A percentile compares a stretch with the other conserved stretches of the same genome.
phyloP scores from a whole-genome alignment of 139 green algal genomes.

The Mesostigma viride region DNA sequence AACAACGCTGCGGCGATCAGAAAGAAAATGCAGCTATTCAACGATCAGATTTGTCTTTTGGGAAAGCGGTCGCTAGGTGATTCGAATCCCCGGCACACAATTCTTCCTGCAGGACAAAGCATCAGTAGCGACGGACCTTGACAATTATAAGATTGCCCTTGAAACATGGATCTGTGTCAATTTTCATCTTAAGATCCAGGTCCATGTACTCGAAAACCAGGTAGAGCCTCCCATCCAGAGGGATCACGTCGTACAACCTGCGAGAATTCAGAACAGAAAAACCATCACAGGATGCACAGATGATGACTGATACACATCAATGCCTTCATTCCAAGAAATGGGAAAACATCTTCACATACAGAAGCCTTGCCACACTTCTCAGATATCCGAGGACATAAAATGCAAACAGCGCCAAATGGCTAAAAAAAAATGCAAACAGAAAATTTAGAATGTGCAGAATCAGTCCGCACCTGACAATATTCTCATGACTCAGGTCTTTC shows the following conservation, averaged over 20 bases:
- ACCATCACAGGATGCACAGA: neutral
- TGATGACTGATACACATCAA: too few species aligned
- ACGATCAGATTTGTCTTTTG: too few species aligned
- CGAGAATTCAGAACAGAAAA: constrained; percentile 2
- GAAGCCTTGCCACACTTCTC: too few species aligned
- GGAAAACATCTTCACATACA: too few species aligned
- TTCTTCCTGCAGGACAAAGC: too few species aligned
- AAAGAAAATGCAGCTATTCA: too few species aligned
- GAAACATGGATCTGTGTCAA: constrained; percentile 61
- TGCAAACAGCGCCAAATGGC: neutral
- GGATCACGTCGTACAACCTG: constrained; percentile 65
- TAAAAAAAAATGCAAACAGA: constrained; percentile 9
- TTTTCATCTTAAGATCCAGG: constrained; percentile 92
- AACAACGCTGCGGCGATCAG: too few species aligned
- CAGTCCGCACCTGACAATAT: constrained; percentile 45
- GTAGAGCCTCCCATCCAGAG: constrained; percentile 68
- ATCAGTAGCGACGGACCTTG: constrained; percentile 74
- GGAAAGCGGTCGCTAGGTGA: too few species aligned
- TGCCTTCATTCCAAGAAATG: too few species aligned
- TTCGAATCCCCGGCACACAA: too few species aligned
- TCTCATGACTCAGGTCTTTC: constrained; percentile 61
- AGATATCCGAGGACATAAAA: too few species aligned
- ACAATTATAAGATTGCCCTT: constrained; percentile 51
- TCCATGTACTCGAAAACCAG: constrained; percentile 97
- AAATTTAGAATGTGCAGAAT: neutral